Percentiles rank a stretch among this genome's conserved stretches.
These are phyloP conservation scores for Daldinia loculata DNA, from an alignment of 495 filamentous ascomycete species.

Conservation along the genomic window DNA sequence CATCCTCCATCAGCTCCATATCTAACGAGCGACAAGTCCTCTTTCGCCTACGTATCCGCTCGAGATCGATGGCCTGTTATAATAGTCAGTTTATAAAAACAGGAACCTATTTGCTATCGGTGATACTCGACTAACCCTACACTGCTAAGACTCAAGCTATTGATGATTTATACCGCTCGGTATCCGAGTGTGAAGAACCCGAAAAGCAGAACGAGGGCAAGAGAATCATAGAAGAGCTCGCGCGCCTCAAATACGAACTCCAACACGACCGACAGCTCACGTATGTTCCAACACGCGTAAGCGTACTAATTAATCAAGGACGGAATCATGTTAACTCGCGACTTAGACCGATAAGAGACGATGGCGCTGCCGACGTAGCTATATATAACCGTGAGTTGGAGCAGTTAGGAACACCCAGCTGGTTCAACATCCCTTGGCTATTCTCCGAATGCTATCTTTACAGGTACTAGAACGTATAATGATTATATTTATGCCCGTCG, in stretches of 20 bases:
- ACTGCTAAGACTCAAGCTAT: slow-evolving; percentile 84
- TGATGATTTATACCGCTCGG: slow-evolving; percentile 87
- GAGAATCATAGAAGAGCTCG: slow-evolving; percentile 79
- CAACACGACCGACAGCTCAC: slow-evolving; percentile 87
- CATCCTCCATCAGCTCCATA: slow-evolving; percentile 67
- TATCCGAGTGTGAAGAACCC: slow-evolving; percentile 65
- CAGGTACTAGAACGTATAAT: slow-evolving; percentile 57
- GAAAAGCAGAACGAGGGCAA: slow-evolving; percentile 83
- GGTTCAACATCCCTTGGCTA: slow-evolving; percentile 88
- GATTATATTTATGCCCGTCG: slow-evolving; percentile 3
- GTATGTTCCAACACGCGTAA: slow-evolving; percentile 57
- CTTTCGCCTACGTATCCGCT: slow-evolving; percentile 85
- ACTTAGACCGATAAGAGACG: slow-evolving; percentile 78
- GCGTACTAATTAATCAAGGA: not conserved
- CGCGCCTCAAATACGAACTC: slow-evolving; percentile 91
- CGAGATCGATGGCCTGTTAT: slow-evolving; percentile 93
- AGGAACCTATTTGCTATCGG: not conserved
- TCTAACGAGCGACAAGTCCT: slow-evolving; percentile 79
- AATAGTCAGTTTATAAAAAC: slow-evolving; percentile 63
- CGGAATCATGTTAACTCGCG: slow-evolving; percentile 15
- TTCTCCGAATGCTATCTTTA: slow-evolving; percentile 96
- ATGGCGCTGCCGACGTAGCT: slow-evolving; percentile 79
- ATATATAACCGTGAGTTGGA: slow-evolving; percentile 88
- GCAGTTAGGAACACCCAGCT: slow-evolving; percentile 74
- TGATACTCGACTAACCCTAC: slow-evolving; percentile 1